phyloP scores from a whole-genome alignment of 2,329 filamentous ascomycete genomes.

The Bipolaris cookei region DNA sequence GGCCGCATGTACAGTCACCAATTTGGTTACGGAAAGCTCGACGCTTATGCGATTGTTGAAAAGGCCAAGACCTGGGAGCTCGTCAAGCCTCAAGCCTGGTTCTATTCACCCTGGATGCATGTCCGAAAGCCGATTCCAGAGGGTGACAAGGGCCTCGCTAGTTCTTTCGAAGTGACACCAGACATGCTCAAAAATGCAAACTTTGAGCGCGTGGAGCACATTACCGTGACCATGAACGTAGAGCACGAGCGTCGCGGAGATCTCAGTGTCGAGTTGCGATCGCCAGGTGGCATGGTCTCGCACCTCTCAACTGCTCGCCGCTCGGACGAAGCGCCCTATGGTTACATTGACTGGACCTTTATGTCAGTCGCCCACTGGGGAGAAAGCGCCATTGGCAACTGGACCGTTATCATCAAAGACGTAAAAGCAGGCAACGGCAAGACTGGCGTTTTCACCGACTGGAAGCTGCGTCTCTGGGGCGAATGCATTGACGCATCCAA shows the following conservation, averaged over 20 bases:
- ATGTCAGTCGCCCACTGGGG: conserved; percentile 99
- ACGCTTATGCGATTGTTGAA: conserved; percentile 84
- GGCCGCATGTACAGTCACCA: conserved; percentile 92
- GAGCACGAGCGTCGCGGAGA: conserved; percentile 87
- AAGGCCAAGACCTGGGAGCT: conserved; percentile 82
- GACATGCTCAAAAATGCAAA: conserved; percentile 84
- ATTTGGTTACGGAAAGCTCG: conserved; percentile 94
- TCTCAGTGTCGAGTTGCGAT: conserved; percentile 87
- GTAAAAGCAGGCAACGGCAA: conserved; percentile 73
- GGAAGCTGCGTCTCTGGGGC: conserved; percentile 93
- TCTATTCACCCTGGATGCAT: conserved; percentile 89
- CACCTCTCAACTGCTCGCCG: conserved; percentile 79
- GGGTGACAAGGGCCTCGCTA: conserved; percentile 78
- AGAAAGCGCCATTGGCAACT: conserved; percentile 83
- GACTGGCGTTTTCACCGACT: conserved; percentile 83
- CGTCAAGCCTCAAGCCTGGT: conserved; percentile 96
- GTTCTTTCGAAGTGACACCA: conserved; percentile 79
- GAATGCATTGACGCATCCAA: conserved; percentile 79
- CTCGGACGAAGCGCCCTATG: conserved; percentile 68
- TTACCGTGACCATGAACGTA: conserved; percentile 97
- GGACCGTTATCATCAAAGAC: conserved; percentile 91
- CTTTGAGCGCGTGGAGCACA: conserved; percentile 85
- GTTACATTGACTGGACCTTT: conserved; percentile 96
- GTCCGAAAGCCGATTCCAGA: conserved; percentile 87
- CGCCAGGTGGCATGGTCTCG: conserved; percentile 80